phyloP scores from a whole-genome alignment of 1,139 yeast genomes.

The Geotrichum citri-aurantii region DNA sequence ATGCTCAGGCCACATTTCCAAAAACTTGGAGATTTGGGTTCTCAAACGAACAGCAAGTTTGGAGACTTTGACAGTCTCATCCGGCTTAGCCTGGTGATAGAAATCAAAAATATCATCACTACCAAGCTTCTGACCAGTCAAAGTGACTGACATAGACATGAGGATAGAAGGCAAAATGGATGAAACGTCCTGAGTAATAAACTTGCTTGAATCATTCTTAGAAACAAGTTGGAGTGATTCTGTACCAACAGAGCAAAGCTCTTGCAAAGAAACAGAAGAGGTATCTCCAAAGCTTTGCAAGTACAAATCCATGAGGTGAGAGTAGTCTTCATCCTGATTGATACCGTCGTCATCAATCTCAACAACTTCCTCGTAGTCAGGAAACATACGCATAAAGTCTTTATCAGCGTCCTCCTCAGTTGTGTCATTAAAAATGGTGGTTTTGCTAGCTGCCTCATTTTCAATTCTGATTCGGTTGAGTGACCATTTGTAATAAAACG shows the following conservation, averaged over 20 bases:
- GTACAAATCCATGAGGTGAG: constrained; percentile 15
- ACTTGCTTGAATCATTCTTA: constrained; percentile 10
- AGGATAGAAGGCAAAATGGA: constrained; percentile 15
- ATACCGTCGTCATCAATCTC: constrained; percentile 15
- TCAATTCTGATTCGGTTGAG: constrained; percentile 60
- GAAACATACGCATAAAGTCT: constrained; percentile 73
- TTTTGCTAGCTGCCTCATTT: constrained; percentile 45
- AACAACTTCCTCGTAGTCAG: constrained; percentile 67
- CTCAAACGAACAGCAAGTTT: constrained; percentile 47
- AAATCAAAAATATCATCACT: constrained; percentile 45
- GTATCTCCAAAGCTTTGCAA: constrained; percentile 13
- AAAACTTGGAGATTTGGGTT: constrained; percentile 44
- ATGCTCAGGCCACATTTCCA: constrained; percentile 90
- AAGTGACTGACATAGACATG: constrained; percentile 7
- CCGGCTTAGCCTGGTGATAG: constrained; percentile 58
- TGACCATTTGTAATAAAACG: constrained; percentile 76
- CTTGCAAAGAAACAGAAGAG: constrained; percentile 6
- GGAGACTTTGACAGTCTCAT: constrained; percentile 59
- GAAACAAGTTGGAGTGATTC: constrained; percentile 15
- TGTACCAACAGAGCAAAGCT: constrained; percentile 10
- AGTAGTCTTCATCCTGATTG: constrained; percentile 13
- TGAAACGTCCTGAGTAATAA: constrained; percentile 11
- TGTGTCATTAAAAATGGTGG: constrained; percentile 49
- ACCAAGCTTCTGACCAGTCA: constrained; percentile 17
- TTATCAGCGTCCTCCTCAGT: constrained; percentile 59